Conservation (phyloP, 495 filamentous ascomycete species). For the Durotheca rogersii region DNA sequence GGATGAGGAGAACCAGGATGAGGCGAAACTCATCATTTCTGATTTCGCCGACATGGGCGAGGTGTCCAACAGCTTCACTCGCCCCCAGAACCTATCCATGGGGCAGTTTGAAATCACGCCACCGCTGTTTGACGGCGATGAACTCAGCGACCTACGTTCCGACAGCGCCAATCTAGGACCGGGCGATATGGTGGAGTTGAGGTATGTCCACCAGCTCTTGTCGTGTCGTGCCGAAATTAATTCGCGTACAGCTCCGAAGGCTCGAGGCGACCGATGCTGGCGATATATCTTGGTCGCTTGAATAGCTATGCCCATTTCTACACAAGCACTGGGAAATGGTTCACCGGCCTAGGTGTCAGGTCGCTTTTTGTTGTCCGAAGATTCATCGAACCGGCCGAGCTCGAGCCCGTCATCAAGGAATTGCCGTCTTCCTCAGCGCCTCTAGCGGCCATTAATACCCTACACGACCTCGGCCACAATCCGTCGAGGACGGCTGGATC, state of each 20-base stretch:
- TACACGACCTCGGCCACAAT: conserved; percentile 47
- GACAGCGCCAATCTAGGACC: conserved; percentile 50
- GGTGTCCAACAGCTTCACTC: conserved; percentile 31
- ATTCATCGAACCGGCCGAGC: conserved; percentile 58
- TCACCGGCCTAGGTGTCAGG: conserved; percentile 48
- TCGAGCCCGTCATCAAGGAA: conserved; percentile 61
- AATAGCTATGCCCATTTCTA: conserved; percentile 70
- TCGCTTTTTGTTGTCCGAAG: conserved; percentile 63
- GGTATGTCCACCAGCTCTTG: conserved; percentile 40
- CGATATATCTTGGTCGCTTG: conserved; percentile 67
- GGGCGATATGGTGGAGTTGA: conserved; percentile 73
- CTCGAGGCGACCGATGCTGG: conserved; percentile 54
- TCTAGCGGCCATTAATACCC: conserved; percentile 43
- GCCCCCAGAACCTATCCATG: conserved; percentile 30
- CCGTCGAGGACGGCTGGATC: conserved; percentile 56
- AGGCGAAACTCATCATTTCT: conserved; percentile 33
- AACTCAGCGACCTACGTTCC: conserved; percentile 41
- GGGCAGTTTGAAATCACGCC: conserved; percentile 43
- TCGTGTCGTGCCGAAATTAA: conserved; percentile 4
- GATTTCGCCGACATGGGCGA: conserved; percentile 39
- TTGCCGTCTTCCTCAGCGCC: conserved; percentile 54
- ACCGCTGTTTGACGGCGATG: conserved; percentile 41
- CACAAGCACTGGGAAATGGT: conserved; percentile 70
- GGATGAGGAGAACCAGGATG: conserved; percentile 49
- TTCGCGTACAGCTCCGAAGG: conserved; percentile 31